Conservation (phyloP, 1,139 yeast genomes). For the Nakaseomyces delphensis region DNA sequence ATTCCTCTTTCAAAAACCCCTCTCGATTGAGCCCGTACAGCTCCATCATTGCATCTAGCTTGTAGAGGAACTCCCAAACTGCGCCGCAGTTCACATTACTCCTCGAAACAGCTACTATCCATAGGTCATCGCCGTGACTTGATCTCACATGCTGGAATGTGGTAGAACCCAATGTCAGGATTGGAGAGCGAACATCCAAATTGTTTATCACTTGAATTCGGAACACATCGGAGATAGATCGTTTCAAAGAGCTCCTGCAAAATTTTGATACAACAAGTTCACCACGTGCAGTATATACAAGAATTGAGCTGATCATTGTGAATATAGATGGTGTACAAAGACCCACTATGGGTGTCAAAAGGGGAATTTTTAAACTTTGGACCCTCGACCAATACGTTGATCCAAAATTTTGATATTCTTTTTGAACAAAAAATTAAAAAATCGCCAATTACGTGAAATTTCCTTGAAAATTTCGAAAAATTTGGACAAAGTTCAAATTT, state of each 20-base stretch:
- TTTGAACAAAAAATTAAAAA: background rate
- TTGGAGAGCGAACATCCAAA: constrained; percentile 61
- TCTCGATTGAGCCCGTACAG: constrained; percentile 23
- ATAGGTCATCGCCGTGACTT: constrained; percentile 41
- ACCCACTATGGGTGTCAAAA: no score
- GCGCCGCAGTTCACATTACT: constrained; percentile 80
- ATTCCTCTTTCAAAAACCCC: constrained; percentile 44
- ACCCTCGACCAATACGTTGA: background rate
- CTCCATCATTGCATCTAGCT: constrained; percentile 33
- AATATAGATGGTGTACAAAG: no score
- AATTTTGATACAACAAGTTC: constrained; percentile 76
- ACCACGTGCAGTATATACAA: constrained; percentile 71
- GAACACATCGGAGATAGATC: constrained; percentile 81
- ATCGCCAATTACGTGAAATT: constrained; percentile 3
- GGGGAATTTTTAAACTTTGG: background rate
- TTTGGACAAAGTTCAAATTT: background rate
- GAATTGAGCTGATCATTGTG: constrained; percentile 73
- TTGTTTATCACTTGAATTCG: constrained; percentile 78
- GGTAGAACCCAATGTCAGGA: constrained; percentile 84
- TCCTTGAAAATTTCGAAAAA: background rate
- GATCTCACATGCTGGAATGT: constrained; percentile 74
- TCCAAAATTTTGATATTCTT: background rate
- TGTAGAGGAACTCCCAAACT: constrained; percentile 69
- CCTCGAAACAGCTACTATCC: constrained; percentile 81
- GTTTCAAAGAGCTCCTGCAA: constrained; percentile 58